Evolutionary conservation across 148 eudicot species (phyloP), one percentile per base, ranked within the genome.

Genomic region (Rheum nobile): DNA sequence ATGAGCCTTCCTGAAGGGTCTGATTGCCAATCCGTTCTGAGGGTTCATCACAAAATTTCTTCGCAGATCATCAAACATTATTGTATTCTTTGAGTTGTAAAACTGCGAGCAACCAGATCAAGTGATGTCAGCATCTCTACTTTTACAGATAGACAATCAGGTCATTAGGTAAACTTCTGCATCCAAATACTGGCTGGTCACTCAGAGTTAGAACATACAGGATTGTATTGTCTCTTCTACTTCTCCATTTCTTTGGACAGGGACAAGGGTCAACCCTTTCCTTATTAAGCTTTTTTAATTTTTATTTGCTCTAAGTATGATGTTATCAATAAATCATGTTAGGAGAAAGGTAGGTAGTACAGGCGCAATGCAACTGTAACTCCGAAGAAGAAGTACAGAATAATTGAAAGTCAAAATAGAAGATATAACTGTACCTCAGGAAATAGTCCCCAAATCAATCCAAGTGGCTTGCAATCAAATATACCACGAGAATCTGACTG

Each of bases 11-110:
- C 88, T 88, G 85, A 95, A 95, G 7, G 98, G 98, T 77, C 80
- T 90, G 71, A 95, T 95, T 0, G 86, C 77, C 85, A 95, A 78
- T 46, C 98, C 98, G 38, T 95, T 95, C 79, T 87, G 97, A 22
- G 98, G 98, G 80, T 95, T 95, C 98, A 95, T 95, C 79, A 91
- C 97, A 50, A 91, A 95, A 70, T 91, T 95, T 76, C 98, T 86
- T 71, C 89, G 77, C 59, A 95, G 84, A 82, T 95, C 98, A 71
- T 91, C 98, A 71, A 95, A 95, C 98, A 95, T 95, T 76, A 95
- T 95, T 9, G 98, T 95, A 85, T 95, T 95, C 78, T 84, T 90
- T 35, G 93, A 76, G 75, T 77, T 88, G 77, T 95, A 95, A 76
- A 85, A 86, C 97, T 95, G 97, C 87, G 19, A 73, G 37, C 76